phyloP scores from a whole-genome alignment of 2,329 filamentous ascomycete genomes.

The Aspergillus unguis region DNA sequence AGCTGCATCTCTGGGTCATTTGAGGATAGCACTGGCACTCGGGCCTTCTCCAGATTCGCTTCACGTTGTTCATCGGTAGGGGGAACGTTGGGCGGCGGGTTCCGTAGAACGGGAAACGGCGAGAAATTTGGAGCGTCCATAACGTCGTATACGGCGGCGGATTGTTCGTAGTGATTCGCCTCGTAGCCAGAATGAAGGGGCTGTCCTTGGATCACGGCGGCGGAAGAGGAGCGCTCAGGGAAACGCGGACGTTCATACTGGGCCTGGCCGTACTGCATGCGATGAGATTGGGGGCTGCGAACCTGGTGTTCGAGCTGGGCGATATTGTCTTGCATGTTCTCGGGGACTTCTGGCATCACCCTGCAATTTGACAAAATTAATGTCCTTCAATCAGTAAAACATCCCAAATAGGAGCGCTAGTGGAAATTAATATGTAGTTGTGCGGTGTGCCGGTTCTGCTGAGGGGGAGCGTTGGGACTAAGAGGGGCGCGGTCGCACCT shows the following conservation, averaged over 20 bases:
- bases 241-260: conserved; percentile 35
- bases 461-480: conserved; percentile 9
- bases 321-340: conserved; percentile 93
- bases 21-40: conserved; percentile 79
- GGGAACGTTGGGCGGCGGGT: conserved; percentile 80
- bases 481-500: conserved; percentile 48
- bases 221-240: conserved; percentile 37
- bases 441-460: conserved; percentile 1
- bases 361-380: conserved; percentile 45
- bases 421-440: conserved; percentile 5
- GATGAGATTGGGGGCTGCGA: conserved; percentile 41
- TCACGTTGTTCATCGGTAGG: conserved; percentile 94
- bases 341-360: conserved; percentile 91
- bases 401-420: conserved; percentile 15
- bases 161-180: conserved; percentile 48
- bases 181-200: conserved; percentile 29
- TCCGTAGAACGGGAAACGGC: conserved; percentile 80
- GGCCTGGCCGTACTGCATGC: conserved; percentile 31
- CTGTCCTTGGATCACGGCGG: conserved; percentile 27
- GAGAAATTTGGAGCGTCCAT: conserved; percentile 74
- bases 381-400: conserved; percentile 25
- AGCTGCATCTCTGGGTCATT: conserved; percentile 96
- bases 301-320: conserved; percentile 85
- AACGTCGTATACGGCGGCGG: conserved; percentile 48
- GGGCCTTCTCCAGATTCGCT: conserved; percentile 78